Evolutionary conservation across 768 basidiomycete species (phyloP).

Genomic region (Rhodotorula kratochvilovae): DNA sequence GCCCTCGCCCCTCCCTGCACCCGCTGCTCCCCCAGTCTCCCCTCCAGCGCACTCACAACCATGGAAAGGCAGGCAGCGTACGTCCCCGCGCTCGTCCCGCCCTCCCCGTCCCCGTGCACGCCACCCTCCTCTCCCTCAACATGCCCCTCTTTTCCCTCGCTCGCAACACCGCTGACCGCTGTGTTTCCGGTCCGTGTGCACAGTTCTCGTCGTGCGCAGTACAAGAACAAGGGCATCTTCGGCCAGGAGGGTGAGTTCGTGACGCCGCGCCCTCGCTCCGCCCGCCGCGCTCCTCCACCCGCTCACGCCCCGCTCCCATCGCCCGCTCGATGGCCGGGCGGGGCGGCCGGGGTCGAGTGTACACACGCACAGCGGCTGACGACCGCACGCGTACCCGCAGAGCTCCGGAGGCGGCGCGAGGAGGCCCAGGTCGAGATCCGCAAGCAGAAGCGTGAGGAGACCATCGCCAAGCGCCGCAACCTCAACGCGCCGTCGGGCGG

Average conservation of each 20-base stretch:
- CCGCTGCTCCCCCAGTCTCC: neutral
- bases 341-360: too few relatives aligned
- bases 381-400: slow-evolving; percentile 43
- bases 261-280: neutral
- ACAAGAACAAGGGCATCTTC: slow-evolving; percentile 83
- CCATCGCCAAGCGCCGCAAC: slow-evolving; percentile 94
- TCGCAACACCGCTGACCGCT: neutral
- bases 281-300: neutral
- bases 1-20: neutral
- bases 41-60: neutral
- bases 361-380: too few relatives aligned
- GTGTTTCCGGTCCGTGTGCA: neutral
- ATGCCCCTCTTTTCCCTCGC: neutral
- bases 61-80: slow-evolving; percentile 32
- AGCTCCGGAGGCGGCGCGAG: slow-evolving; percentile 91
- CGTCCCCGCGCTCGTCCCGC: neutral
- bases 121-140: slow-evolving; percentile 5
- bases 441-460: slow-evolving; percentile 96
- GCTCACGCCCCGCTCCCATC: neutral
- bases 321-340: too few relatives aligned
- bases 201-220: slow-evolving; percentile 54
- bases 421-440: slow-evolving; percentile 99
- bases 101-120: neutral
- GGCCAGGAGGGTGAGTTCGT: slow-evolving; percentile 59
- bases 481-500: slow-evolving; percentile 60